Conservation (phyloP, 306 rosid genomes). For the Sesbania bispinosa region DNA sequence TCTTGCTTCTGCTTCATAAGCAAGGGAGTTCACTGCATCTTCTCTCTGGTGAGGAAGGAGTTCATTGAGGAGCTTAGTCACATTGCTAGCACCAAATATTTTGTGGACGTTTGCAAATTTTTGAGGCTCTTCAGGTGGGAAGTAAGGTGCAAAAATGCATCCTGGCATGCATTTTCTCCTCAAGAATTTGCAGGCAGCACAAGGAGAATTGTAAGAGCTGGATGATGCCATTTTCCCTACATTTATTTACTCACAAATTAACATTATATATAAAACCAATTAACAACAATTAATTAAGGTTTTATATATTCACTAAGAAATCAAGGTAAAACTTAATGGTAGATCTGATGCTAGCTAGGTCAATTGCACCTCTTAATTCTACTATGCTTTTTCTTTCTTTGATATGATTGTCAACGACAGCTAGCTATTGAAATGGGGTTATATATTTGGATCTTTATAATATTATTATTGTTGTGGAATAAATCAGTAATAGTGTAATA, state of each 20-base stretch:
- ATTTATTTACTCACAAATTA: no score
- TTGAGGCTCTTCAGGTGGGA: slow-evolving; percentile 98
- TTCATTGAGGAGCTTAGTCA: slow-evolving; percentile 91
- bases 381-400: background rate
- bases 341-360: slow-evolving; percentile 22
- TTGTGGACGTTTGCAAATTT: slow-evolving; percentile 95
- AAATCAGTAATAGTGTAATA: no score
- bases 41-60: slow-evolving; percentile 92
- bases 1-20: slow-evolving; percentile 96
- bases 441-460: background rate
- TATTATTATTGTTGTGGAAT: background rate
- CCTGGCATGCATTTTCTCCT: slow-evolving; percentile 92
- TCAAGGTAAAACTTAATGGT: background rate
- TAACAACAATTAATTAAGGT: no score
- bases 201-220: slow-evolving; percentile 79
- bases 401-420: no score
- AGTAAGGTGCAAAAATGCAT: slow-evolving; percentile 94
- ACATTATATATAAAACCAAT: background rate
- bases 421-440: no score
- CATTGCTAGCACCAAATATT: slow-evolving; percentile 96
- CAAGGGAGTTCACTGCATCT: slow-evolving; percentile 92
- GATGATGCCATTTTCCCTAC: slow-evolving; percentile 60
- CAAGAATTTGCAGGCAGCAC: slow-evolving; percentile 97
- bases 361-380: slow-evolving; percentile 17
- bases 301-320: no score